These are phyloP conservation scores for Cladophialophora immunda DNA, from an alignment of 2,329 filamentous ascomycete genomes.

Conservation along the genomic window DNA sequence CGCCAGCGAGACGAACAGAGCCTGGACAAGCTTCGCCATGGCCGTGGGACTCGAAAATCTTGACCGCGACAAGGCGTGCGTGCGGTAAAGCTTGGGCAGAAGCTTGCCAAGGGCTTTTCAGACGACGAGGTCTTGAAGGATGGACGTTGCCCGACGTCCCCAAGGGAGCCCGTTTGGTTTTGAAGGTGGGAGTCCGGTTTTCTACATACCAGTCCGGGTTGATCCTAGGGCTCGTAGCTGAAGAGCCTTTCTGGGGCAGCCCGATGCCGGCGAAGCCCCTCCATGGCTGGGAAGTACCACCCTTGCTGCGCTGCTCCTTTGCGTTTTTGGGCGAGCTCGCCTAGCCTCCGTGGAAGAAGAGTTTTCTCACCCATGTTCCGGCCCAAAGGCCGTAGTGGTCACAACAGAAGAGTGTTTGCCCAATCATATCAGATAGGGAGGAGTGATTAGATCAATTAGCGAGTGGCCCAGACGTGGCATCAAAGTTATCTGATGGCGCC, in stretches of 20 bases:
- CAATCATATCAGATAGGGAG: conserved; percentile 14
- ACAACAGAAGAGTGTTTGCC: background rate
- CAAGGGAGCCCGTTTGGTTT: background rate
- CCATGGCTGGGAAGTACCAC: background rate
- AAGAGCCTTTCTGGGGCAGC: background rate
- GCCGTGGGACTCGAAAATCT: background rate
- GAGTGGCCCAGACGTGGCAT: conserved; percentile 1
- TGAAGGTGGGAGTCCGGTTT: background rate
- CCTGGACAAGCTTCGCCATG: conserved; percentile 24
- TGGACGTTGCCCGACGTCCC: background rate
- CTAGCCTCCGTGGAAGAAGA: background rate
- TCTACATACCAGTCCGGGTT: background rate
- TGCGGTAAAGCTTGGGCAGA: background rate
- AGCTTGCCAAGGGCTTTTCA: conserved; percentile 1
- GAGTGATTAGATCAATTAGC: conserved; percentile 1
- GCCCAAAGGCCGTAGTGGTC: background rate
- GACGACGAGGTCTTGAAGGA: background rate
- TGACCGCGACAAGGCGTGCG: conserved; percentile 1
- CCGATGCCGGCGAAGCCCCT: background rate
- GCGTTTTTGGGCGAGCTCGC: background rate
- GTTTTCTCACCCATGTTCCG: background rate
- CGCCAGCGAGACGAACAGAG: background rate
- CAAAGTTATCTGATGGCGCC: conserved; percentile 26
- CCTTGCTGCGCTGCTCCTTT: background rate
- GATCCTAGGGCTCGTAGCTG: background rate